Conservation (phyloP, 192 early-diverging fungal genomes). For the Entophlyctis helioformis region DNA sequence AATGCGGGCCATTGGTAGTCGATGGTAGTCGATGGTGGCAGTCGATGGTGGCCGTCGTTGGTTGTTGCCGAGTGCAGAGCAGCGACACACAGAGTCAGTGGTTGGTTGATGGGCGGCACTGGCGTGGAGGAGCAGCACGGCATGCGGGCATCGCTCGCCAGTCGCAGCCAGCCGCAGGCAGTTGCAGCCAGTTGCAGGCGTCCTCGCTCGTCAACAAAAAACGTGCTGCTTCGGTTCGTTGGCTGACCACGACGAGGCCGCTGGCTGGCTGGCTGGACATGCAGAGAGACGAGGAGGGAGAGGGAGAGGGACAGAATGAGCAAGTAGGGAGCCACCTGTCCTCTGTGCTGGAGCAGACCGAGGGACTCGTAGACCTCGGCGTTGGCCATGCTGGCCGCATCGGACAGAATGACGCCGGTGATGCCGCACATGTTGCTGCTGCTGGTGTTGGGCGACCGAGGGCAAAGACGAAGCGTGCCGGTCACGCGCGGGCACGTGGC, state of each 20-base stretch:
- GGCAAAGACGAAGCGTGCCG: no score
- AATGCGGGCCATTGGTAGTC: not conserved
- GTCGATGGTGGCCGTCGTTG: not conserved
- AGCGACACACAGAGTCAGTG: no score
- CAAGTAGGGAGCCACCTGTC: constrained; percentile 61
- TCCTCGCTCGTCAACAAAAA: no score
- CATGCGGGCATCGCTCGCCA: not conserved
- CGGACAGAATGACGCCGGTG: constrained; percentile 67
- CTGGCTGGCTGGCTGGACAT: no score
- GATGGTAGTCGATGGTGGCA: not conserved
- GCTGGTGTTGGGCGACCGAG: no score
- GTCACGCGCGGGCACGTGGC: no score
- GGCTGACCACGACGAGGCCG: no score
- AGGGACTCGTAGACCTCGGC: constrained; percentile 89
- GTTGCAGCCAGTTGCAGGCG: no score
- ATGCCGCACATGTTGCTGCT: constrained; percentile 74
- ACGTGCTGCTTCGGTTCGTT: no score
- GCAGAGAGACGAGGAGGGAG: not conserved
- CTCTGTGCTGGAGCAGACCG: constrained; percentile 92
- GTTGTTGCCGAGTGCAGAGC: no score
- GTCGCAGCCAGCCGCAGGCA: no score
- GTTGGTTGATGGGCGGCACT: no score
- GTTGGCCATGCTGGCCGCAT: constrained; percentile 51
- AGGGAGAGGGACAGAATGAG: not conserved
- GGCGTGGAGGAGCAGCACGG: not conserved